phyloP scores from a whole-genome alignment of 2,329 filamentous ascomycete genomes.

The Metarhizium album region DNA sequence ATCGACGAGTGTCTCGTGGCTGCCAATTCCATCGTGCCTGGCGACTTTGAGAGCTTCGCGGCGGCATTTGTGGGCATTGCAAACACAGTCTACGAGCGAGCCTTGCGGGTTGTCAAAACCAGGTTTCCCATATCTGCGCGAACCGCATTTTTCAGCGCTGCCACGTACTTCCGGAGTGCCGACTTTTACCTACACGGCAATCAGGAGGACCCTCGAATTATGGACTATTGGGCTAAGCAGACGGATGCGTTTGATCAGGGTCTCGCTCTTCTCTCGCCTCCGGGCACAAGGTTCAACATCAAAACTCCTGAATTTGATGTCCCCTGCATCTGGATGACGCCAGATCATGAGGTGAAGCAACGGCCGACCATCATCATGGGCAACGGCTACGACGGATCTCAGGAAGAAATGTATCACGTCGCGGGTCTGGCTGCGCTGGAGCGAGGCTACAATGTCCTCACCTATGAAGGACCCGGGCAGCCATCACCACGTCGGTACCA shows the following conservation, averaged over 20 bases:
- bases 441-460: slow-evolving; percentile 29
- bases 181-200: slow-evolving; percentile 33
- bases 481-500: slow-evolving; percentile 29
- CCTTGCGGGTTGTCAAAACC: slow-evolving; percentile 5
- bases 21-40: slow-evolving; percentile 11
- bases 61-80: slow-evolving; percentile 13
- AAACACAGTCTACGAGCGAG: slow-evolving; percentile 9
- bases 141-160: slow-evolving; percentile 23
- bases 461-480: slow-evolving; percentile 37
- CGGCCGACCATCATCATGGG: slow-evolving; percentile 29
- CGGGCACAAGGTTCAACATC: slow-evolving; percentile 22
- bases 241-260: slow-evolving; percentile 27
- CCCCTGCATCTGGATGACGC: slow-evolving; percentile 19
- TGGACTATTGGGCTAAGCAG: slow-evolving; percentile 24
- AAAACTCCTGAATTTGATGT: slow-evolving; percentile 20
- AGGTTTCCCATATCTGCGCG: slow-evolving; percentile 16
- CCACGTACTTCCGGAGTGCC: slow-evolving; percentile 30
- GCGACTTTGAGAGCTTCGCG: slow-evolving; percentile 16
- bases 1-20: slow-evolving; percentile 12
- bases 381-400: slow-evolving; percentile 29
- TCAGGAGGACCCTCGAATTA: slow-evolving; percentile 27
- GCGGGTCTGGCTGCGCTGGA: slow-evolving; percentile 22
- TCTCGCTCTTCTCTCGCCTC: slow-evolving; percentile 20
- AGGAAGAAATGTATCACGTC: slow-evolving; percentile 31
- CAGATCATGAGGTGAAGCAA: slow-evolving; percentile 2